Evolutionary conservation across 2,329 filamentous ascomycete genomes (phyloP).

Genomic region (Ophiostoma novo-ulmi): DNA sequence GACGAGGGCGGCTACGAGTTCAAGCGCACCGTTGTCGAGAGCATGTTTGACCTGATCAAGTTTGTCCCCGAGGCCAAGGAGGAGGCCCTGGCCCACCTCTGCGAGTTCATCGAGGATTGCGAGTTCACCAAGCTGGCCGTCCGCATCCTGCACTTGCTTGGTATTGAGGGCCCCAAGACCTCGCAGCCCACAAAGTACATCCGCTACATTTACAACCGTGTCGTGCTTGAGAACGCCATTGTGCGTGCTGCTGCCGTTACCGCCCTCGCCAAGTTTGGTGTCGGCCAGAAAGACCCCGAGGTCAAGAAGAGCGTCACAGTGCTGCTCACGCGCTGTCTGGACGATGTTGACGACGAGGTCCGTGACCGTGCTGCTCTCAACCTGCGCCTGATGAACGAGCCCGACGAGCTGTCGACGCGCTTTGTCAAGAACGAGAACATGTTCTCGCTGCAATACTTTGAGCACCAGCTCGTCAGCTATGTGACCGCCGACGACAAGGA

Average conservation of each 20-base stretch:
- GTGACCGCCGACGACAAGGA: slow-evolving; percentile 87
- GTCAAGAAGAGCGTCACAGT: slow-evolving; percentile 95
- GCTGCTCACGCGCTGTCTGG: slow-evolving; percentile 84
- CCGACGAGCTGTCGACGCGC: slow-evolving; percentile 75
- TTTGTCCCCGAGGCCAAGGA: slow-evolving; percentile 87
- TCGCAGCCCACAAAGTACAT: slow-evolving; percentile 97
- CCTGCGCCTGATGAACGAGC: slow-evolving; percentile 84
- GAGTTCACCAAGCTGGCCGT: slow-evolving; percentile 98
- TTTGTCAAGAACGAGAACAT: slow-evolving; percentile 97
- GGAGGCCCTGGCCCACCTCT: slow-evolving; percentile 84
- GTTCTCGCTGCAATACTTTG: slow-evolving; percentile 90
- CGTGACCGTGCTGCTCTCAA: slow-evolving; percentile 92
- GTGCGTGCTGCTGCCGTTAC: slow-evolving; percentile 93
- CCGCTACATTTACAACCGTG: slow-evolving; percentile 97
- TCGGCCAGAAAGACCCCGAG: slow-evolving; percentile 91
- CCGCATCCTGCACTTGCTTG: slow-evolving; percentile 87
- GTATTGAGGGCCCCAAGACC: slow-evolving; percentile 90
- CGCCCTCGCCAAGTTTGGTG: slow-evolving; percentile 92
- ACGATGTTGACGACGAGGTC: slow-evolving; percentile 97
- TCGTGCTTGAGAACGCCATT: slow-evolving; percentile 94
- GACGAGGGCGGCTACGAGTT: slow-evolving; percentile 98
- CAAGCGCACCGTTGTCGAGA: slow-evolving; percentile 95
- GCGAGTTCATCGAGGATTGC: slow-evolving; percentile 99
- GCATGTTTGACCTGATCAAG: slow-evolving; percentile 98
- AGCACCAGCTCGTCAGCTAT: slow-evolving; percentile 96